Percentiles rank a stretch among this genome's conserved stretches.
Conservation (phyloP, 2,329 filamentous ascomycete genomes). For the Tolypocladium ovalisporum region DNA sequence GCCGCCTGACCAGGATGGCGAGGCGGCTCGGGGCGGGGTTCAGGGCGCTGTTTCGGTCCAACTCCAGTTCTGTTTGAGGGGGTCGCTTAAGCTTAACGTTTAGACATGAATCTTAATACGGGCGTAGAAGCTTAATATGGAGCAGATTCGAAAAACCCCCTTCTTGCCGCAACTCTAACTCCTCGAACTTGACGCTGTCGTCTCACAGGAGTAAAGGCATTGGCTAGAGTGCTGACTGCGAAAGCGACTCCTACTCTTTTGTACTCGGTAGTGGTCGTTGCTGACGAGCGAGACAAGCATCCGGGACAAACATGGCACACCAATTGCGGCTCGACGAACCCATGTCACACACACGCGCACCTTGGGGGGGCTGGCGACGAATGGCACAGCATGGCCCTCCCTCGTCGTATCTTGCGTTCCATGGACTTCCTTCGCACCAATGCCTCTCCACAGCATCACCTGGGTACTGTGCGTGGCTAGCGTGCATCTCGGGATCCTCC, state of each 20-base stretch:
- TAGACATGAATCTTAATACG: background rate
- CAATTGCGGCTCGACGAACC: background rate
- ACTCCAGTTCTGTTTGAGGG: background rate
- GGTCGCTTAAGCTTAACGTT: background rate
- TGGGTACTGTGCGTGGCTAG: background rate
- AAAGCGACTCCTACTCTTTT: too few species aligned
- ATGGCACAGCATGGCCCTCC: background rate
- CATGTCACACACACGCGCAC: background rate
- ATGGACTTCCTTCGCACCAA: background rate
- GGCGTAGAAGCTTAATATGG: background rate
- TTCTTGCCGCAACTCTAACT: too few species aligned
- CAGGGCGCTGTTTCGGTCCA: background rate
- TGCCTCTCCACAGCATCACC: background rate
- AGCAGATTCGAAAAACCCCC: background rate
- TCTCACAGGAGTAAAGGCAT: background rate
- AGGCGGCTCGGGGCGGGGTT: background rate
- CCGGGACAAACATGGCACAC: background rate
- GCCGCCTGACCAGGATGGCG: background rate
- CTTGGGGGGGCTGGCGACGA: background rate
- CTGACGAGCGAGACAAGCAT: background rate
- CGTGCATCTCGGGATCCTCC: background rate
- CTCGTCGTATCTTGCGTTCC: background rate
- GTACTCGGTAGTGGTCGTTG: background rate
- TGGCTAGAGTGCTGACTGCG: too few species aligned
- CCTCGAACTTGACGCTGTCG: background rate